Conservation (phyloP, 768 basidiomycete genomes). For the Tylopilus intermedius region DNA sequence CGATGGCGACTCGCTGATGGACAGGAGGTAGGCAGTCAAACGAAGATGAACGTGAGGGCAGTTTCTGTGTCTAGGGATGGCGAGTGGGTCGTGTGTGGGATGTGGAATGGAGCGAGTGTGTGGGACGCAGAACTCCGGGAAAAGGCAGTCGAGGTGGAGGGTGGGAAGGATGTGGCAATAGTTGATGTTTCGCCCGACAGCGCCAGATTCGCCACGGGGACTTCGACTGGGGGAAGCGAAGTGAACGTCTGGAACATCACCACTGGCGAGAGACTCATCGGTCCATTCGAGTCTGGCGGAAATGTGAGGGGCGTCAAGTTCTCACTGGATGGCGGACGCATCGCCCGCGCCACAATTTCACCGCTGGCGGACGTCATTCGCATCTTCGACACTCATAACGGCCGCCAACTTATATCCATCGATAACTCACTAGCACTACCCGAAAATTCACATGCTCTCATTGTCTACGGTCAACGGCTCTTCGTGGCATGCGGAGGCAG, state of each 20-base stretch:
- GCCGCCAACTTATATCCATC: neutral
- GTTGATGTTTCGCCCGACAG: neutral
- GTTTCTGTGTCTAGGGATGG: too few relatives aligned
- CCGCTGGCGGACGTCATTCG: neutral
- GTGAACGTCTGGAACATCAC: neutral
- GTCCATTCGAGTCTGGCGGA: neutral
- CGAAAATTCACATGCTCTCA: neutral
- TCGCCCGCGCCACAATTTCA: neutral
- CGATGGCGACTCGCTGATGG: too few relatives aligned
- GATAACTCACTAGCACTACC: too few relatives aligned
- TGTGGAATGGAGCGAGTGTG: neutral
- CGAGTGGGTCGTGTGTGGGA: too few relatives aligned
- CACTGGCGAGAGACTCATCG: neutral
- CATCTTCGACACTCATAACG: slow-evolving; percentile 1
- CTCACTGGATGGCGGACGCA: neutral
- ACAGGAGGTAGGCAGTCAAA: too few relatives aligned
- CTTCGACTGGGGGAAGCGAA: neutral
- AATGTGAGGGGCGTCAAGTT: neutral
- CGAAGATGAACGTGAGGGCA: too few relatives aligned
- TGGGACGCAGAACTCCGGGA: neutral
- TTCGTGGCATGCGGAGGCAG: neutral
- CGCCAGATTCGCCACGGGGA: neutral
- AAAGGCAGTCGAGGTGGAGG: neutral
- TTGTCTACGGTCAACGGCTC: neutral
- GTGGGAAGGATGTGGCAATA: neutral